Evolutionary conservation across 1,139 yeast genomes (phyloP), one percentile per base, ranked within the genome.

Genomic region (Debaryomyces robertsiae): DNA sequence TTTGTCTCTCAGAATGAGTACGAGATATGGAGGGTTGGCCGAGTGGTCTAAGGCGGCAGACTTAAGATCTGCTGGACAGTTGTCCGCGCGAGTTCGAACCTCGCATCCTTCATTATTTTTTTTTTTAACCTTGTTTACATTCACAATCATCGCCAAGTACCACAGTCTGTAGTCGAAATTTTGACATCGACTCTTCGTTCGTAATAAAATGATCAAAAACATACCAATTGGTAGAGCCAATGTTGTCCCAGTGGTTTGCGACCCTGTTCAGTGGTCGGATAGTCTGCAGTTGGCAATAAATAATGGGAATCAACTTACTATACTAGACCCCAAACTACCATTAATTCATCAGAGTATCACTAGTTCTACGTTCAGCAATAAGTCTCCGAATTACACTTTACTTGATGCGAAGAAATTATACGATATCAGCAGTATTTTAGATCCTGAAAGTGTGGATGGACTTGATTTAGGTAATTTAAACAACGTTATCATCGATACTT

Each of bases 71-170:
- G 67, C 66, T 70, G 76, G 75, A 69, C 73, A 53, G 55, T 60
- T 65, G 80, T 77, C 83, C 84, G 84, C 84, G 84, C 84, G 84
- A 79, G 84, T 80, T 80, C 84, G 84, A 79, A 79, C 83, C 84
- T 79, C 84, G 84, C 84, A 77, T 75, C 84, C 84, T 78, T 78
- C 84, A 80, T 57, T 65, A 65, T 61, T 61, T 69, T 69, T 71
- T 61, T 49, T 29, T 34, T 38, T 29, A 22, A 16, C 5, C 33
- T 32, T 27, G 33, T 36, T 30, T 19, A 19, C 22, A 19, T 19
- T 7, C 22, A 16, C 3, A 14, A 29, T 13, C 10, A 6, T 19
- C 32, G n/a, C 23, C 18, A 9, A 31, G 3, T 9, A 18, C 18
- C 18, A 19, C 24, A 31, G 24, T 15, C 17, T 3, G 13, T 18